Conservation (phyloP, 2,329 filamentous ascomycete species). For the Fusarium sterilihyphosum region DNA sequence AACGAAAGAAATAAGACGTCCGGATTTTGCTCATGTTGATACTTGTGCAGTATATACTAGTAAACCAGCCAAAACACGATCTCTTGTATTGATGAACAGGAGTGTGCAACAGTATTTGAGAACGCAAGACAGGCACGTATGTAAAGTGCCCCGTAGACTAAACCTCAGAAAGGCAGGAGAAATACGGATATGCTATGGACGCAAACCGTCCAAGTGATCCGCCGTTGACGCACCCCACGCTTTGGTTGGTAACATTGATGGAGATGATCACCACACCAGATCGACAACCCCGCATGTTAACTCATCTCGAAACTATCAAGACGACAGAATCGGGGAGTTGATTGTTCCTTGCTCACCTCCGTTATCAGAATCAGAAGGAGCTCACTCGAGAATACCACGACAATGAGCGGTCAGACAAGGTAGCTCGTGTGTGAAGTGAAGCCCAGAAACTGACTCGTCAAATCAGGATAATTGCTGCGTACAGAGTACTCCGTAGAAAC, state of each 20-base stretch:
- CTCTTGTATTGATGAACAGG: not conserved
- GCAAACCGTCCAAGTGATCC: slow-evolving; percentile 17
- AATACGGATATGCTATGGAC: not conserved
- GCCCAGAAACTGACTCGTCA: slow-evolving; percentile 4
- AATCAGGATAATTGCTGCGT: not conserved
- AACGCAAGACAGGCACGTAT: not conserved
- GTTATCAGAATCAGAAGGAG: not conserved
- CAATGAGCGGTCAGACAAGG: not conserved
- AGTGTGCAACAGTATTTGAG: not conserved
- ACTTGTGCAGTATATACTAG: not conserved
- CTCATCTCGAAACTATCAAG: slow-evolving; percentile 2
- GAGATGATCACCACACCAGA: slow-evolving; percentile 37
- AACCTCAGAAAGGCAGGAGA: not conserved
- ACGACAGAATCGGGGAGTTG: not conserved
- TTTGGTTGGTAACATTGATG: slow-evolving; percentile 30
- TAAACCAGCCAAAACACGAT: not conserved
- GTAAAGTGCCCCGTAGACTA: not conserved
- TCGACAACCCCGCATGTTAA: slow-evolving; percentile 39
- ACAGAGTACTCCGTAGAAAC: not conserved
- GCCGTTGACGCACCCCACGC: slow-evolving; percentile 34
- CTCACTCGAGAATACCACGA: not conserved
- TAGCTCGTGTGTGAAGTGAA: not conserved
- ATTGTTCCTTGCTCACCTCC: not conserved
- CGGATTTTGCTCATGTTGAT: not conserved
- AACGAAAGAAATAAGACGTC: not conserved